Percentiles rank a stretch among this genome's conserved stretches.
Evolutionary conservation across 768 basidiomycete genomes (phyloP).

Genomic region (Suillus luteus): DNA sequence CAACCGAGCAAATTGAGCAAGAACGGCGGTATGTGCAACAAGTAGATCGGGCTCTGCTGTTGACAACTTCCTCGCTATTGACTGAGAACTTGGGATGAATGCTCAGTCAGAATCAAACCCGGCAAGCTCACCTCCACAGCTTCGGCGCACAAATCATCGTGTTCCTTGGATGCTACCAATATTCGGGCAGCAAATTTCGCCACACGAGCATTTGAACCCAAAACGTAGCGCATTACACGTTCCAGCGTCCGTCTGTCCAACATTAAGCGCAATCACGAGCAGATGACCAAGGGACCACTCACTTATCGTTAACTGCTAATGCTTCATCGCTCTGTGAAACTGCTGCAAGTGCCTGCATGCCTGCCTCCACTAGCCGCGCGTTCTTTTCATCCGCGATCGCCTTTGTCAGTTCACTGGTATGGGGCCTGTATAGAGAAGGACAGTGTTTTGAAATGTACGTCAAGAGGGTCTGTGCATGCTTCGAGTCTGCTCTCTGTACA

Average conservation of each 20-base stretch:
- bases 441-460: constrained; percentile 71
- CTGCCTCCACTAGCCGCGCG: constrained; percentile 55
- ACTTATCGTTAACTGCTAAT: constrained; percentile 67
- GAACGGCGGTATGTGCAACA: constrained; percentile 66
- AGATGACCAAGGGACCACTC: constrained; percentile 28
- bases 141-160: constrained; percentile 49
- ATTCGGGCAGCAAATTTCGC: constrained; percentile 88
- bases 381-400: constrained; percentile 69
- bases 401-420: constrained; percentile 76
- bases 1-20: constrained; percentile 72
- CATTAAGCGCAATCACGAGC: constrained; percentile 1
- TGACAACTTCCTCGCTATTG: constrained; percentile 54
- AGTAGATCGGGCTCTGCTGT: constrained; percentile 51
- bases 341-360: constrained; percentile 76
- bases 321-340: constrained; percentile 60
- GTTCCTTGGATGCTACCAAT: constrained; percentile 58
- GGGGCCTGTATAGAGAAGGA: constrained; percentile 70
- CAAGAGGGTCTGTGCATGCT: constrained; percentile 54
- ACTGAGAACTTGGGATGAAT: constrained; percentile 39
- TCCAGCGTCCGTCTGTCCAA: constrained; percentile 63
- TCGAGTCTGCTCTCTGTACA: constrained; percentile 46
- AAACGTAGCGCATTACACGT: constrained; percentile 56
- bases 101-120: not conserved
- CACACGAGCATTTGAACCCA: constrained; percentile 60
- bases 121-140: constrained; percentile 63